Conservation (phyloP, 148 eudicot genomes). For the Rhododendron williamsianum region DNA sequence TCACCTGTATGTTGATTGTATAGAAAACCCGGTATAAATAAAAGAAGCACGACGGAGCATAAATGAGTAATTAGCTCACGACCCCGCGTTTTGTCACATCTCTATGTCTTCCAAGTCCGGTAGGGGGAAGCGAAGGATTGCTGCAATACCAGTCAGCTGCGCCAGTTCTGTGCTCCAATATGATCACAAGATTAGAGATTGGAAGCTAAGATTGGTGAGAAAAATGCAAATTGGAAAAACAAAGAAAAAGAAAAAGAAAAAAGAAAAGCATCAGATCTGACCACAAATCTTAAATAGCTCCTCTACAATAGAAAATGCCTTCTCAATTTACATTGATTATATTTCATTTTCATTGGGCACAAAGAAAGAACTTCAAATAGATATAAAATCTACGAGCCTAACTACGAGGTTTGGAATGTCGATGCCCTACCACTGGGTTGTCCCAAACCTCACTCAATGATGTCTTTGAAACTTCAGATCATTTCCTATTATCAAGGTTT, state of each 20-base stretch:
- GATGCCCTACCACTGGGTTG: neutral
- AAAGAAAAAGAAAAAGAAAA: neutral
- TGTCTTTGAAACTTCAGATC: neutral
- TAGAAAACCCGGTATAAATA: neutral
- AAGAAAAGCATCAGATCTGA: neutral
- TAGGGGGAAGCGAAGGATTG: conserved; percentile 93
- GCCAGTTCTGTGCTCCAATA: conserved; percentile 57
- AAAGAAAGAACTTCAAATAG: neutral
- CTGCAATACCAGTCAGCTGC: conserved; percentile 91
- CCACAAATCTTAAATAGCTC: neutral
- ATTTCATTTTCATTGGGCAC: neutral
- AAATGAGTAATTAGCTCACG: neutral
- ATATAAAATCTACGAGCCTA: neutral
- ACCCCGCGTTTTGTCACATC: conserved; percentile 45
- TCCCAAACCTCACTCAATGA: neutral
- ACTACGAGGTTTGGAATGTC: neutral
- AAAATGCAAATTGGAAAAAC: neutral
- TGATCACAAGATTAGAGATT: neutral
- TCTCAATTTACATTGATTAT: neutral
- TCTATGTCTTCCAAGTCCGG: conserved; percentile 94
- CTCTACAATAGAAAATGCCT: neutral
- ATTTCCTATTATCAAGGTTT: neutral
- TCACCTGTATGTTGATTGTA: neutral
- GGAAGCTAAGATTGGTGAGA: neutral
- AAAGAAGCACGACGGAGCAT: neutral